These are phyloP conservation scores for Tetrapyrgos nigripes DNA, from an alignment of 1,284 basidiomycete species.

Conservation along the genomic window DNA sequence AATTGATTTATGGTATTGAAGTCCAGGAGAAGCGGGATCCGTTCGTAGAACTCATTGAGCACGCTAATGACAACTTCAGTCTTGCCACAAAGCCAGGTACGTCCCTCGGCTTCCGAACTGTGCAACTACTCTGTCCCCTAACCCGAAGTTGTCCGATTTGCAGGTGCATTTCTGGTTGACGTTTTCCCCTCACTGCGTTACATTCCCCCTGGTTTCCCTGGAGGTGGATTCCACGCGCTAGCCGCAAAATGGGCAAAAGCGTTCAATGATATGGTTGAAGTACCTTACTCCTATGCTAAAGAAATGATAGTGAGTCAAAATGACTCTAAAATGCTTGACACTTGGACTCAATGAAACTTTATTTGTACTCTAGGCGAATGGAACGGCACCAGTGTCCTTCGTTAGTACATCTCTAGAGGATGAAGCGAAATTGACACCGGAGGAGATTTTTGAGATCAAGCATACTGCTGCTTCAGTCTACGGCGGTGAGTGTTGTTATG, in stretches of 20 bases:
- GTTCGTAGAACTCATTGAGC: constrained; percentile 36
- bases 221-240: constrained; percentile 28
- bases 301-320: constrained; percentile 25
- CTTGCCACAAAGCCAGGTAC: constrained; percentile 36
- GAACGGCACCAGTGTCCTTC: constrained; percentile 21
- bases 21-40: constrained; percentile 38
- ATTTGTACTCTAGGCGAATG: constrained; percentile 12
- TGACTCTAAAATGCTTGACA: too few relatives aligned
- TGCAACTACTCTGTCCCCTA: background rate
- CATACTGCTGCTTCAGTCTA: constrained; percentile 25
- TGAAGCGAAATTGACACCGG: constrained; percentile 12
- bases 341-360: background rate
- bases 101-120: background rate
- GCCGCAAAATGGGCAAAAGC: constrained; percentile 20
- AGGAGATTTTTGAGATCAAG: constrained; percentile 24
- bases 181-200: constrained; percentile 27
- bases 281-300: constrained; percentile 22
- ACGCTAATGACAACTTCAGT: constrained; percentile 42
- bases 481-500: constrained; percentile 16
- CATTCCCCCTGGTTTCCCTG: constrained; percentile 33
- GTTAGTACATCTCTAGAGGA: constrained; percentile 18
- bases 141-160: background rate
- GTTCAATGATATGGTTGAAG: constrained; percentile 23
- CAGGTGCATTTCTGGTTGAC: constrained; percentile 30
- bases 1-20: constrained; percentile 42